These are phyloP conservation scores for Hirschioporus abietinus DNA, from an alignment of 768 basidiomycete species.

Conservation along the genomic window DNA sequence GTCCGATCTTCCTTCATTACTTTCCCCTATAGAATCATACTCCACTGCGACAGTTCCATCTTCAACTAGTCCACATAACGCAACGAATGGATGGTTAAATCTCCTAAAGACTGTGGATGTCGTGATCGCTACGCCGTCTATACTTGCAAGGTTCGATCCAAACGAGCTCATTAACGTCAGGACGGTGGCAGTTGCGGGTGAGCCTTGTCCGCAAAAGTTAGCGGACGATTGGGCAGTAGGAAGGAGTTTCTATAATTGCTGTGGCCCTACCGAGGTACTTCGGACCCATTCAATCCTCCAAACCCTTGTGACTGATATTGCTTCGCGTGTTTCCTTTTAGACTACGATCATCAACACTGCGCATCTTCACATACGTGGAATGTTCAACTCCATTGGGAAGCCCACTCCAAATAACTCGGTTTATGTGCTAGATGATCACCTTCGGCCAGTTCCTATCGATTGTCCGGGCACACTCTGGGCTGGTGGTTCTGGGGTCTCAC, in stretches of 20 bases:
- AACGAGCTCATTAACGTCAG: conserved; percentile 49
- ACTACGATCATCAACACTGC: conserved; percentile 56
- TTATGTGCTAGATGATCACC: conserved; percentile 16
- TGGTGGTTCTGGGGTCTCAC: conserved; percentile 16
- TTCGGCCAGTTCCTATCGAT: conserved; percentile 12
- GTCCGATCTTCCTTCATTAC: not conserved
- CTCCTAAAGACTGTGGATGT: conserved; percentile 45
- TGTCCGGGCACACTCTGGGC: conserved; percentile 19
- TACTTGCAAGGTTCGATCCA: conserved; percentile 37
- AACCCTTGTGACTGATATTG: not conserved
- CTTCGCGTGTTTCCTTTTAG: conserved; percentile 20
- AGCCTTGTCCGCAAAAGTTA: conserved; percentile 45
- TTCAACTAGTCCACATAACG: no score
- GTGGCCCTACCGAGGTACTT: conserved; percentile 53
- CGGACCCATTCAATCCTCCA: conserved; percentile 1
- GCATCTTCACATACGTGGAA: conserved; percentile 37
- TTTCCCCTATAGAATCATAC: not conserved
- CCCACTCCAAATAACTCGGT: conserved; percentile 20
- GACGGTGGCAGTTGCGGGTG: conserved; percentile 48
- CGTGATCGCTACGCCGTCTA: conserved; percentile 49
- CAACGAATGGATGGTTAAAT: conserved; percentile 37
- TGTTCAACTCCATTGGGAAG: conserved; percentile 17
- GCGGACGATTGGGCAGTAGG: conserved; percentile 41
- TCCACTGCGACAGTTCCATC: not conserved
- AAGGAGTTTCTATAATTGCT: conserved; percentile 44